These are phyloP conservation scores for Hemileccinum rubropunctum DNA, from an alignment of 768 basidiomycete genomes.

Conservation along the genomic window DNA sequence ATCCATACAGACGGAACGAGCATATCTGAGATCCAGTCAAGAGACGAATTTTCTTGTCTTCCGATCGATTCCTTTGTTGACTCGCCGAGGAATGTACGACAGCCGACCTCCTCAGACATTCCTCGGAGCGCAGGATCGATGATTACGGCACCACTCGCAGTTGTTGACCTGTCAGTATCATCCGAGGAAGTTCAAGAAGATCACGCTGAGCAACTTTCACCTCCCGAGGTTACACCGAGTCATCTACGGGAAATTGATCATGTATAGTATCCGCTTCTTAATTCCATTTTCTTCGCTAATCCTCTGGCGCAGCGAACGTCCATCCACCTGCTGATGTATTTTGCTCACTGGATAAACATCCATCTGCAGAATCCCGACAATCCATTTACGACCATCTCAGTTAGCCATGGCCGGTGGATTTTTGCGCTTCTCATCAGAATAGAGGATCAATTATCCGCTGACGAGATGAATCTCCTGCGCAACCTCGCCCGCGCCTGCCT, in stretches of 20 bases:
- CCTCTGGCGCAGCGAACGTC: constrained; percentile 51
- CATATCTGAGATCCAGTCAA: not conserved
- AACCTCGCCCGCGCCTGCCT: constrained; percentile 72
- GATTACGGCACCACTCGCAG: not conserved
- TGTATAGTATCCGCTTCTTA: constrained; percentile 37
- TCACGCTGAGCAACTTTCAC: constrained; percentile 19
- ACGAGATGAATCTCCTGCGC: constrained; percentile 76
- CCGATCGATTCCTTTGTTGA: not conserved
- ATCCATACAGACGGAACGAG: not conserved
- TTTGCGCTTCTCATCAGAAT: constrained; percentile 69
- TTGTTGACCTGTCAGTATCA: not conserved
- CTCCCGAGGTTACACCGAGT: constrained; percentile 58
- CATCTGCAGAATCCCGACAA: constrained; percentile 47
- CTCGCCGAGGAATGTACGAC: not conserved
- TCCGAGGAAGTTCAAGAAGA: not conserved
- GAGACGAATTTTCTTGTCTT: not conserved
- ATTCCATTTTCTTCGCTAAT: constrained; percentile 6
- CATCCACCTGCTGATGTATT: constrained; percentile 80
- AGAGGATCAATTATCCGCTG: constrained; percentile 66
- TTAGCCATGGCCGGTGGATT: constrained; percentile 73
- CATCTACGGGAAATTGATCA: constrained; percentile 64
- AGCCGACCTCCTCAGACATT: not conserved
- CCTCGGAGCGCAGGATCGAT: not conserved
- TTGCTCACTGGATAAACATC: constrained; percentile 74
- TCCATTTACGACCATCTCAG: constrained; percentile 41